These are phyloP conservation scores for Gryganskiella cystojenkinii DNA, from an alignment of 192 early-diverging fungal species.

Conservation along the genomic window DNA sequence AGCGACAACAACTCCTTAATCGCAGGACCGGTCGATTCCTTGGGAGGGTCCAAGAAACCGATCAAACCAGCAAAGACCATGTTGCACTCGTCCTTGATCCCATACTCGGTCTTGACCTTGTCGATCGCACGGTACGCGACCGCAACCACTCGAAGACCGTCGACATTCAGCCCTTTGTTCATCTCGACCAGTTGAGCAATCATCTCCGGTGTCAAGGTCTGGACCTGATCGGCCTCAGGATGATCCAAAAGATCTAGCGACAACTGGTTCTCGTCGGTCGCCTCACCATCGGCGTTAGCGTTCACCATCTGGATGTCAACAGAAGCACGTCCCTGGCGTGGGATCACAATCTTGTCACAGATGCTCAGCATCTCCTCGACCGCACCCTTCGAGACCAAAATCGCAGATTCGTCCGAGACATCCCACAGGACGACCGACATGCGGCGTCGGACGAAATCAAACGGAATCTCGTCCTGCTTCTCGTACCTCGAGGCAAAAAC, in stretches of 20 bases:
- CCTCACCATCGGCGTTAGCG: background rate
- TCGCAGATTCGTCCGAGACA: background rate
- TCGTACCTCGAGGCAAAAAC: slow-evolving; percentile 20
- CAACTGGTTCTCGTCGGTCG: background rate
- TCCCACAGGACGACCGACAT: slow-evolving; percentile 59
- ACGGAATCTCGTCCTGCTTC: slow-evolving; percentile 62
- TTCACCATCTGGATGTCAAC: slow-evolving; percentile 22
- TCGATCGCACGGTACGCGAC: slow-evolving; percentile 53
- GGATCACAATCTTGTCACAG: slow-evolving; percentile 51
- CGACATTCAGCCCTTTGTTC: slow-evolving; percentile 43
- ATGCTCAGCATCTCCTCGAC: slow-evolving; percentile 58
- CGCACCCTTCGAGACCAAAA: slow-evolving; percentile 59
- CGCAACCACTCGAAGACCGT: slow-evolving; percentile 60
- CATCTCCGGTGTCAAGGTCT: slow-evolving; percentile 31
- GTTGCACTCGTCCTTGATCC: slow-evolving; percentile 48
- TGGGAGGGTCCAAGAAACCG: slow-evolving; percentile 64
- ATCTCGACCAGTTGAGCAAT: slow-evolving; percentile 19
- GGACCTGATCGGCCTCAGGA: background rate
- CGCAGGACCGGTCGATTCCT: slow-evolving; percentile 52
- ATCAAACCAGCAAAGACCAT: slow-evolving; percentile 59
- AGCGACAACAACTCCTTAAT: slow-evolving; percentile 52
- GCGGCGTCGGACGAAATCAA: slow-evolving; percentile 64
- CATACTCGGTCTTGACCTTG: slow-evolving; percentile 18
- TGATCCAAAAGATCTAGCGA: slow-evolving; percentile 14
- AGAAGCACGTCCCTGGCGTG: background rate